Percentiles rank a stretch among this genome's conserved stretches.
Evolutionary conservation across 306 rosid species (phyloP).

Genomic region (Inga leiocalycina): DNA sequence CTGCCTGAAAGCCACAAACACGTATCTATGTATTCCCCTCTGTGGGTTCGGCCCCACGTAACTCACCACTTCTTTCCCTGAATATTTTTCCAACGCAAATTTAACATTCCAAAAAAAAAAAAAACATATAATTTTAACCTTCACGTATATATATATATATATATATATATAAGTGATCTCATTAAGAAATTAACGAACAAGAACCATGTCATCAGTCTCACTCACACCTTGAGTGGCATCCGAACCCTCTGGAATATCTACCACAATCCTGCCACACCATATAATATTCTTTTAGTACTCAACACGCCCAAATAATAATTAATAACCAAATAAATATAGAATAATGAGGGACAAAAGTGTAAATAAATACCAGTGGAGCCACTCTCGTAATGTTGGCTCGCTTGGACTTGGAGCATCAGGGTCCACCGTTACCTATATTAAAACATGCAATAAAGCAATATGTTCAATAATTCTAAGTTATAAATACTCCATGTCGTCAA

Average conservation of each 20-base stretch:
- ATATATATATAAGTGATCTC: too few species aligned
- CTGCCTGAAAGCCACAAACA: conserved; percentile 43
- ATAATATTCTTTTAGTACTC: not conserved
- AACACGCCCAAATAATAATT: not conserved
- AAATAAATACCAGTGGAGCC: conserved; percentile 35
- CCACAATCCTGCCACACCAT: conserved; percentile 26
- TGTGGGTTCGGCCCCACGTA: conserved; percentile 17
- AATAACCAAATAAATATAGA: not conserved
- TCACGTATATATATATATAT: too few species aligned
- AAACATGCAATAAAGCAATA: not conserved
- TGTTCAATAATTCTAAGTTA: too few species aligned
- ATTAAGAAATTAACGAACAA: too few species aligned
- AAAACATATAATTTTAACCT: too few species aligned
- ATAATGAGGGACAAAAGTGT: not conserved
- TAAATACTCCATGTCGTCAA: too few species aligned
- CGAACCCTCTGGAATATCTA: conserved; percentile 28
- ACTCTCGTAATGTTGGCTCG: conserved; percentile 31
- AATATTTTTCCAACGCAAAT: not conserved
- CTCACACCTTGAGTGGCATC: conserved; percentile 24
- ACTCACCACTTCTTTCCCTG: conserved; percentile 28
- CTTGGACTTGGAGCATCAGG: conserved; percentile 38
- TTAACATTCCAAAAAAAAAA: not conserved
- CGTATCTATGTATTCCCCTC: conserved; percentile 26
- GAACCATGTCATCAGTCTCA: not conserved
- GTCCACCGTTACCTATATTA: conserved; percentile 32